Percentiles rank a stretch among this genome's conserved stretches.
Evolutionary conservation across 306 rosid species (phyloP).

Genomic region (Dryas drummondii): DNA sequence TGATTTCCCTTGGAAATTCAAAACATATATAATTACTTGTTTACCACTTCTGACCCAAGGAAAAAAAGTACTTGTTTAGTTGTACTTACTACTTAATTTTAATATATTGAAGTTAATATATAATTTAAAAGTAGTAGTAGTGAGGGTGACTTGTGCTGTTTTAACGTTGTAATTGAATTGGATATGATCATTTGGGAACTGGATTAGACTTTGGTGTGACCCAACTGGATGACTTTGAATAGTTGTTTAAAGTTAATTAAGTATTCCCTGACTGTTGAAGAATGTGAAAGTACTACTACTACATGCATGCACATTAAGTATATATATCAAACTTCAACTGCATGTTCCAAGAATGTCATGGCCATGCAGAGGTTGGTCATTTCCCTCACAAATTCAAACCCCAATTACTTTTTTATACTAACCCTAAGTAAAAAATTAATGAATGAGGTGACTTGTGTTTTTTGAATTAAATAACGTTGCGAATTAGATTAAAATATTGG

Average conservation of each 20-base stretch:
- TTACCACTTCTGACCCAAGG: not conserved
- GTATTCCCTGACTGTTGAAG: not conserved
- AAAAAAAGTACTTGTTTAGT: too few relatives aligned
- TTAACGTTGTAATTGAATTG: not conserved
- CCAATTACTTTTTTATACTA: not conserved
- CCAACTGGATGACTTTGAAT: not conserved
- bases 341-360: not conserved
- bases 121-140: too few relatives aligned
- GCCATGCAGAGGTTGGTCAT: constrained; percentile 1
- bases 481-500: not conserved
- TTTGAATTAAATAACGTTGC: not conserved
- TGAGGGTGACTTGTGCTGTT: too few relatives aligned
- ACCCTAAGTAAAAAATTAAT: not conserved
- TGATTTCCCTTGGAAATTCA: not conserved
- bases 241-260: not conserved
- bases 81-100: too few relatives aligned
- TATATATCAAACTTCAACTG: not conserved
- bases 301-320: not conserved
- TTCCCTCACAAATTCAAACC: constrained; percentile 19
- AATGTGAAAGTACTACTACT: not conserved
- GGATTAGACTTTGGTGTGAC: constrained; percentile 1
- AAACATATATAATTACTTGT: not conserved
- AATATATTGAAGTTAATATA: too few relatives aligned
- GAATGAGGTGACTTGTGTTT: not conserved
- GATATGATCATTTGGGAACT: not conserved